phyloP scores from a whole-genome alignment of 148 eudicot genomes.

The Pharnaceum exiguum region DNA sequence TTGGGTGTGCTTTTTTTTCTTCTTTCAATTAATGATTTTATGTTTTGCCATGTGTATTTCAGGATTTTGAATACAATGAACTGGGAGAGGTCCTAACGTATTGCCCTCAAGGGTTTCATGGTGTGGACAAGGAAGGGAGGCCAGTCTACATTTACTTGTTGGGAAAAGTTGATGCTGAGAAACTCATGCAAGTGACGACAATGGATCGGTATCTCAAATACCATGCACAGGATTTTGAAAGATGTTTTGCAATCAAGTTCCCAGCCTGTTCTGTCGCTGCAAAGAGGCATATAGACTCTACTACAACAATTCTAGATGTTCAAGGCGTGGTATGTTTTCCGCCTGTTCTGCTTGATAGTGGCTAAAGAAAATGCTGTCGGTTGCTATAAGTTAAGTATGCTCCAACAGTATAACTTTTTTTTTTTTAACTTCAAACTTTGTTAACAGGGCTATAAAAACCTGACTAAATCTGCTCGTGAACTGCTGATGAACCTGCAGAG shows the following conservation, averaged over 20 bases:
- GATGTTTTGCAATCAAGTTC: slow-evolving; percentile 53
- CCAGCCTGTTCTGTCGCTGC: slow-evolving; percentile 91
- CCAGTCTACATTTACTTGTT: slow-evolving; percentile 78
- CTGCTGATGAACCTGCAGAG: slow-evolving; percentile 63
- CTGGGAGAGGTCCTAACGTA: slow-evolving; percentile 60
- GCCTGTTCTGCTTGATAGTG: background rate
- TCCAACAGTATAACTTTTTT: background rate
- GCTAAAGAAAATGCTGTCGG: background rate
- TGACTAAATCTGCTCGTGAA: slow-evolving; percentile 71
- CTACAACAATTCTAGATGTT: slow-evolving; percentile 83
- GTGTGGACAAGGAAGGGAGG: slow-evolving; percentile 87
- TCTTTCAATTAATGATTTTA: background rate
- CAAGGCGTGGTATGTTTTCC: slow-evolving; percentile 71
- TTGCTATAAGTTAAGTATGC: background rate
- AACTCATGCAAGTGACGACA: slow-evolving; percentile 75
- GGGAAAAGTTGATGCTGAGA: slow-evolving; percentile 69
- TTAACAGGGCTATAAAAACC: slow-evolving; percentile 65
- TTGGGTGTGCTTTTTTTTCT: background rate
- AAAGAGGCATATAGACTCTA: slow-evolving; percentile 67
- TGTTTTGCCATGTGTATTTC: background rate
- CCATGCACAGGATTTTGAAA: slow-evolving; percentile 87
- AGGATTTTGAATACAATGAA: slow-evolving; percentile 81
- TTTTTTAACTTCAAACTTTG: slow-evolving; percentile 1
- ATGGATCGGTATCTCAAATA: slow-evolving; percentile 70
- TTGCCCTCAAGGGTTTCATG: slow-evolving; percentile 86